Evolutionary conservation across 176 grass and related monocot genomes (phyloP), one percentile per base, ranked within the genome.

Genomic region (Carex parvula): DNA sequence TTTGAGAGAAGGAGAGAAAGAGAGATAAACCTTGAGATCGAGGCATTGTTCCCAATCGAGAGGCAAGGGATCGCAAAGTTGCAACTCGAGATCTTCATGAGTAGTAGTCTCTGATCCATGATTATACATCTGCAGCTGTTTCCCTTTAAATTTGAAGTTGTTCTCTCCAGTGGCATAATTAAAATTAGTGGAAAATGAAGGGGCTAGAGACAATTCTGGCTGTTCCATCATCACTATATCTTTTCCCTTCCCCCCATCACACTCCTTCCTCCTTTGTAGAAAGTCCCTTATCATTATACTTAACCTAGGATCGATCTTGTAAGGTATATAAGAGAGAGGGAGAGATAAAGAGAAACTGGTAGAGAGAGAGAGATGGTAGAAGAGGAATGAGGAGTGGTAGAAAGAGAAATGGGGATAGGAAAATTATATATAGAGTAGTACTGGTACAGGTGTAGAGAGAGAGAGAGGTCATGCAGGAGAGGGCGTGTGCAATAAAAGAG

Each of bases 21-120:
- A 48, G 24, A 79, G 58, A 86, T 33, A 72, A 54, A 87, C 85
- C 70, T 87, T 77, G 56, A 87, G 79, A 81, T 87, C 85, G 6
- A 87, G 85, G 65, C 85, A 87, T 41, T 83, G 85, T 66, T 87
- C 85, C 85, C 79, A 87, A 87, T 87, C 85, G 8, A 87, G 41
- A 35, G 85, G 85, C 85, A 87, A 87, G 53, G 85, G 85, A 64
- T 87, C 85, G 17, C 70, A 82, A 12, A 87, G 85, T 66, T 87
- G 85, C 54, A 87, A 81, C 79, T 87, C 85, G 2, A 87, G 61
- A 53, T 83, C 60, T 57, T 64, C 70, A 39, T 39, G 37, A 37
- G 68, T 83, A 35, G 69, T 68, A 24, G 35, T 63, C 30, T 68
- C 39, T 16, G 13, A 52, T 44, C 67, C 79, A 57, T 76, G 63